Evolutionary conservation across 345 rosid genomes (phyloP).

Genomic region (Hypericum perforatum): DNA sequence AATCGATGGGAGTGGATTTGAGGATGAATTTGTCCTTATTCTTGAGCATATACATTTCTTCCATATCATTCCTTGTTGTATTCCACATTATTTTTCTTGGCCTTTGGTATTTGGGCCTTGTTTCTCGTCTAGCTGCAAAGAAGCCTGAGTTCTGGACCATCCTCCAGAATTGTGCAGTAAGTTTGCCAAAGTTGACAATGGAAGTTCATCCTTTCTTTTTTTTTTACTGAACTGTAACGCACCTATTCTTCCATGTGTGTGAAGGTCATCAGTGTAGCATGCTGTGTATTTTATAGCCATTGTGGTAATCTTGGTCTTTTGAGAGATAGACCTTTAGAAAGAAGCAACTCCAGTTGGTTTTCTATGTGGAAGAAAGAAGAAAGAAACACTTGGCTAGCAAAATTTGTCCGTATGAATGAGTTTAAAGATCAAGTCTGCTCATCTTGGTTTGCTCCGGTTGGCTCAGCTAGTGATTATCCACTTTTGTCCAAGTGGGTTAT

Average conservation of each 20-base stretch:
- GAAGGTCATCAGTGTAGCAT: conserved; percentile 92
- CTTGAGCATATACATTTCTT: conserved; percentile 76
- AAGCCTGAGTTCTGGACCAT: conserved; percentile 88
- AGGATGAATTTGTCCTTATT: conserved; percentile 98
- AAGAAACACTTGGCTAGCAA: conserved; percentile 60
- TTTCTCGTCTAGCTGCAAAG: conserved; percentile 89
- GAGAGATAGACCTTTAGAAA: conserved; percentile 43
- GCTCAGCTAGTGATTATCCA: conserved; percentile 97
- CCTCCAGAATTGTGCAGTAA: conserved; percentile 89
- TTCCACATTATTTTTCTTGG: conserved; percentile 86
- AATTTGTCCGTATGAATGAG: conserved; percentile 68
- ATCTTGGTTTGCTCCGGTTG: conserved; percentile 99
- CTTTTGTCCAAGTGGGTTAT: conserved; percentile 96
- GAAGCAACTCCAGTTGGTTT: conserved; percentile 57
- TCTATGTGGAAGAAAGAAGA: conserved; percentile 57
- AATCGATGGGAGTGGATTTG: conserved; percentile 97
- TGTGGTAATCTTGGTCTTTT: conserved; percentile 90
- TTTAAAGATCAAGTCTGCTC: conserved; percentile 91
- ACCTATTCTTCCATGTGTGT: conserved; percentile 10
- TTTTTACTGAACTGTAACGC: background rate
- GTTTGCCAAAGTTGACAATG: conserved; percentile 9
- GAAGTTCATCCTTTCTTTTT: background rate
- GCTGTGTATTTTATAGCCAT: conserved; percentile 97
- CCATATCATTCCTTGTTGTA: conserved; percentile 81
- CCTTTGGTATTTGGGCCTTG: conserved; percentile 88